A percentile compares a stretch with the other conserved stretches of the same genome.
phyloP scores from a whole-genome alignment of 306 rosid genomes.

The Cucurbita moschata region DNA sequence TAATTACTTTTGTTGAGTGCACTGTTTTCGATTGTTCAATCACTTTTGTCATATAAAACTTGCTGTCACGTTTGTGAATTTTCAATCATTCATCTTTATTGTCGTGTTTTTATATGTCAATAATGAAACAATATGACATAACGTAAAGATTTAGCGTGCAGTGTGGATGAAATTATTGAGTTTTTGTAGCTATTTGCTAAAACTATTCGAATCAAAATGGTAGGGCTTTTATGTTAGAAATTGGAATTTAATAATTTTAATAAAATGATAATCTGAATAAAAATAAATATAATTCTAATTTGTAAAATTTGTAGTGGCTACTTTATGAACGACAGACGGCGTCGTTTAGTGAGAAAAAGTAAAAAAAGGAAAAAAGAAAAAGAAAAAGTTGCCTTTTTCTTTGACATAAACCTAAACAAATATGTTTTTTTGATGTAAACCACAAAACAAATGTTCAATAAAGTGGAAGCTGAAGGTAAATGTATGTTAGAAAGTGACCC shows the following conservation, averaged over 20 bases:
- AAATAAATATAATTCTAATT: background rate
- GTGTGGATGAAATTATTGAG: background rate
- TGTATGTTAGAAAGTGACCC: background rate
- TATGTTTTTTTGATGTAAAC: background rate
- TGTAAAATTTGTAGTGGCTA: background rate
- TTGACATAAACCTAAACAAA: background rate
- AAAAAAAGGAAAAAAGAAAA: background rate
- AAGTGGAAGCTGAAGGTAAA: background rate
- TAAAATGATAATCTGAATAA: background rate
- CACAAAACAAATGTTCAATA: background rate
- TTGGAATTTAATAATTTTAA: background rate
- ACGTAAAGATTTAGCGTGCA: background rate
- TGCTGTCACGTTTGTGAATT: background rate
- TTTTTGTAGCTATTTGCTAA: background rate
- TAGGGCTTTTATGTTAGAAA: background rate
- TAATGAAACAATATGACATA: background rate
- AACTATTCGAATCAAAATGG: background rate
- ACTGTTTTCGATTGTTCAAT: too few relatives aligned
- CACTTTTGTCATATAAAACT: background rate
- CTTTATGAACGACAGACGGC: background rate
- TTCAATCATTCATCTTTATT: background rate
- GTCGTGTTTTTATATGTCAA: background rate
- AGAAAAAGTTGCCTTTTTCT: background rate
- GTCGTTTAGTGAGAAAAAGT: background rate
- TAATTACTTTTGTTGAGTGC: too few relatives aligned